Conservation (phyloP, 1,139 yeast species). For the Geotrichum australiense region DNA sequence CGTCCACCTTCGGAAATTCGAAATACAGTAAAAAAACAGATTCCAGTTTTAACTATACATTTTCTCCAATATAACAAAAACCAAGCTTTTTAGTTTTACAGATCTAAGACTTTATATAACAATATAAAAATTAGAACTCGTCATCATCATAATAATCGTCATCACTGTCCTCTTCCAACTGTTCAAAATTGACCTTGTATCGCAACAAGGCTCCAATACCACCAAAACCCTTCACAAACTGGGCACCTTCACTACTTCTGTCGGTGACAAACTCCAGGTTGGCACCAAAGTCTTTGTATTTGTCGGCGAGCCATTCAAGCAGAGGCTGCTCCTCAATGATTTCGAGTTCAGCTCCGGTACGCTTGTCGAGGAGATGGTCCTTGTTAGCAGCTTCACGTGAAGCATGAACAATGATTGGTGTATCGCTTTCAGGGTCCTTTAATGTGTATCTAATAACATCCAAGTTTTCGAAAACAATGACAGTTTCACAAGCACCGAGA, state of each 20-base stretch:
- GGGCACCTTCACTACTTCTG: conserved; percentile 96
- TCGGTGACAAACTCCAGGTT: conserved; percentile 93
- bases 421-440: conserved; percentile 76
- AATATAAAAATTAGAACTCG: no score
- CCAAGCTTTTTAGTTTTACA: no score
- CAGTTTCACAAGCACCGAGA: conserved; percentile 88
- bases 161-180: conserved; percentile 80
- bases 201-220: conserved; percentile 96
- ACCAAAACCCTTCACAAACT: conserved; percentile 96
- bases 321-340: conserved; percentile 71
- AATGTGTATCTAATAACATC: conserved; percentile 76
- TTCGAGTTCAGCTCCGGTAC: conserved; percentile 87
- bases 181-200: conserved; percentile 95
- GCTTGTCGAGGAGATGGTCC: conserved; percentile 70
- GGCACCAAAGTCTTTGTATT: conserved; percentile 90
- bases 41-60: no score
- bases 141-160: conserved; percentile 83
- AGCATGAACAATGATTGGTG: conserved; percentile 60
- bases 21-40: no score
- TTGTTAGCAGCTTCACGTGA: conserved; percentile 51
- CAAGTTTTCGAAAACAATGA: conserved; percentile 88
- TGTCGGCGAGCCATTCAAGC: conserved; percentile 96
- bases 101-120: background rate
- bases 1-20: no score
- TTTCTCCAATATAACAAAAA: no score